Percentiles rank a stretch among this genome's conserved stretches.
phyloP scores from a whole-genome alignment of 179 eudicot genomes.

The Silene coronaria region DNA sequence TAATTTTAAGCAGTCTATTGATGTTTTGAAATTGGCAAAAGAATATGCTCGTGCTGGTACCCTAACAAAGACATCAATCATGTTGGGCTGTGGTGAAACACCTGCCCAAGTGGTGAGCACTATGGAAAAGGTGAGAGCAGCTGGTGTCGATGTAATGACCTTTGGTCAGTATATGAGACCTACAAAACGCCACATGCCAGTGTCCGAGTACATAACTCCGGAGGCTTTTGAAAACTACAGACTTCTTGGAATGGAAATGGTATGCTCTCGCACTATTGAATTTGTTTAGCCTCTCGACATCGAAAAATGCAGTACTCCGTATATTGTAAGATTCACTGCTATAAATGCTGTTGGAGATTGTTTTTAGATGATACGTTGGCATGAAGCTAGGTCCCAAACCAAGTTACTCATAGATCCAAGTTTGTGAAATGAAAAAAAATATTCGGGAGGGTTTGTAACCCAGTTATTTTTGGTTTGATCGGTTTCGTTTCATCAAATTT shows the following conservation, averaged over 20 bases:
- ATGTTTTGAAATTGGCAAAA: constrained; percentile 75
- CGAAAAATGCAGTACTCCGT: not conserved
- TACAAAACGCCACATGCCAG: constrained; percentile 93
- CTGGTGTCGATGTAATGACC: constrained; percentile 97
- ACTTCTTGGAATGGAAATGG: constrained; percentile 90
- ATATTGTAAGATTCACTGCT: too few relatives aligned
- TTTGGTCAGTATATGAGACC: constrained; percentile 98
- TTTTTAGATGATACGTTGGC: not conserved
- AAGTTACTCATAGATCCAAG: not conserved
- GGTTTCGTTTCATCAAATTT: not conserved
- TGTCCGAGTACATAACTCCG: constrained; percentile 79
- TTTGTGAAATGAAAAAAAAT: not conserved
- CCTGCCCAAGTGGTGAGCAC: constrained; percentile 90
- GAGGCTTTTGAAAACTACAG: constrained; percentile 83
- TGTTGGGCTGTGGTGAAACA: constrained; percentile 97
- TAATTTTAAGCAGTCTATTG: constrained; percentile 84
- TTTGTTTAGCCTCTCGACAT: not conserved
- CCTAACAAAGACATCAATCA: constrained; percentile 88
- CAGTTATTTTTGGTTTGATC: too few relatives aligned
- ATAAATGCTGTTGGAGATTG: too few relatives aligned
- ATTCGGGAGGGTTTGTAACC: too few relatives aligned
- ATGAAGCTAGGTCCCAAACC: not conserved
- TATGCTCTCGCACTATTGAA: constrained; percentile 25
- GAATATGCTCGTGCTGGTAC: constrained; percentile 84
- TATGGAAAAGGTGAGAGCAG: constrained; percentile 95